Conservation (phyloP, 1,284 basidiomycete species). For the Erythrobasidium hasegawianum region DNA sequence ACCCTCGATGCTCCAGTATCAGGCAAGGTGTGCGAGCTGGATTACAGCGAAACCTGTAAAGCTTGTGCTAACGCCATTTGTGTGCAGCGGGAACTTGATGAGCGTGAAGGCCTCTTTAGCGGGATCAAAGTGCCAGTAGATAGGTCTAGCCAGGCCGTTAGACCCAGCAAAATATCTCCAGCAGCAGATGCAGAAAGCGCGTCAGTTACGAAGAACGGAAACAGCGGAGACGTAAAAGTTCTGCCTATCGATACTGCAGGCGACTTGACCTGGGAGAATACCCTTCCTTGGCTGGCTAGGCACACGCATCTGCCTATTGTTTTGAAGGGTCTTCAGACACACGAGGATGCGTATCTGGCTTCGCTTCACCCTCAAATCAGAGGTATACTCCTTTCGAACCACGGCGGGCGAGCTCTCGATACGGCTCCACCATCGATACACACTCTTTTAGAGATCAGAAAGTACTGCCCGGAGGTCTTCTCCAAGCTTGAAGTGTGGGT, state of each 20-base stretch:
- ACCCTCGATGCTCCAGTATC: conserved; percentile 85
- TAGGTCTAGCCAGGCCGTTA: neutral
- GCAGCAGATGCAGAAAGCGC: neutral
- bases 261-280: conserved; percentile 48
- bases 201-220: conserved; percentile 22
- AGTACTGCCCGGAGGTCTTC: conserved; percentile 71
- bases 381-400: conserved; percentile 50
- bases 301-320: conserved; percentile 51
- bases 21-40: conserved; percentile 59
- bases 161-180: neutral
- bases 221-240: neutral
- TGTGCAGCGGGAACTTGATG: conserved; percentile 64
- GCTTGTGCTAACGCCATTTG: too few relatives aligned
- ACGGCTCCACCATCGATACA: conserved; percentile 39
- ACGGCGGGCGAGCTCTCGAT: conserved; percentile 51
- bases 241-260: conserved; percentile 19
- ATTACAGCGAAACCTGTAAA: too few relatives aligned
- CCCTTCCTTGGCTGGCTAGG: conserved; percentile 52
- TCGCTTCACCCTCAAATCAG: conserved; percentile 40
- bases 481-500: conserved; percentile 69
- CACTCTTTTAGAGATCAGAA: conserved; percentile 55
- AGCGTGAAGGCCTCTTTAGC: conserved; percentile 49
- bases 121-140: conserved; percentile 40
- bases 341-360: conserved; percentile 64
- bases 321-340: conserved; percentile 54